Evolutionary conservation across 768 basidiomycete genomes (phyloP), one percentile per base, ranked within the genome.

Genomic region (Leccinum sublutescens): DNA sequence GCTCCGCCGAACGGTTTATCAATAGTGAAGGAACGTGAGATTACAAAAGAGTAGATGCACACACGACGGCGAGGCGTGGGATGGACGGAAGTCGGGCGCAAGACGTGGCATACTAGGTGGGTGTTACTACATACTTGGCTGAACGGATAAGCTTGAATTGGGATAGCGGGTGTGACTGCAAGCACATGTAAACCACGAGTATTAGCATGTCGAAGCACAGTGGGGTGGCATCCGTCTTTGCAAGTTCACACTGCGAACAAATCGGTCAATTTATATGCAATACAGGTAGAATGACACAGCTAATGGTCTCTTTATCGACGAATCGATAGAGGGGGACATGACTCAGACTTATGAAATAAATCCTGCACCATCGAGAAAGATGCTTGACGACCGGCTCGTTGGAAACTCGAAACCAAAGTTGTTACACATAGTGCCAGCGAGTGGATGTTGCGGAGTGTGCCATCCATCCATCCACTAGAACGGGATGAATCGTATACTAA

Each of bases 51-150:
- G 63, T 64, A 71, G 12, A 77, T 79, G 50, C 92, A 96, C 67
- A 81, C 82, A 4, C 76, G 90, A 33, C 76, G 77, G 54, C 67
- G 66, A 38, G 80, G 77, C 1, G 82, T 82, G 62, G 85, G 84
- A 6, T 96, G 93, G 92, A 75, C 78, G 33, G 90, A 91, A 1
- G 78, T 80, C 38, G 91, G 93, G 21, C 89, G 47, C 93, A 95
- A 73, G 92, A 95, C 76, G 67, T 91, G 64, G 82, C 93, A 51
- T 87, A 81, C 75, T 94, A 94, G 82, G 40, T 53, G 15, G 19
- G 53, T 58, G 6, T 52, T 8, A 54, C 34, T 8, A 54, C 34
- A 19, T 23, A 40, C 53, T 10, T 27, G 25, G 23, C 29, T 23
- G 21, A n/a, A 29, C 31, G 29, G 50, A 50, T n/a, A 19, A 21